phyloP scores from a whole-genome alignment of 805 yeast genomes.

The Candida golubevii region DNA sequence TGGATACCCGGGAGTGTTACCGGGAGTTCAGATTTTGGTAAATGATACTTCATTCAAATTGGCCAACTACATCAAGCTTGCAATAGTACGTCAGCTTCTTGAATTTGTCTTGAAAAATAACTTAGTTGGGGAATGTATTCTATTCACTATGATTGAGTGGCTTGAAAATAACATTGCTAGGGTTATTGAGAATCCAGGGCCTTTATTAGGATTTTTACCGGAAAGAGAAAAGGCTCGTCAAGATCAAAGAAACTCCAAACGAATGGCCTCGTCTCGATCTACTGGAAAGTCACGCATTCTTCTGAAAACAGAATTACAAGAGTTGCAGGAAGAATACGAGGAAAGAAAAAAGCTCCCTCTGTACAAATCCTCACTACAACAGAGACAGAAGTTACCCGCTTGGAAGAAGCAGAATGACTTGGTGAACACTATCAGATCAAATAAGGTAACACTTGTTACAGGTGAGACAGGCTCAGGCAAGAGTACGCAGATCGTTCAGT shows the following conservation, averaged over 20 bases:
- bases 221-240: not conserved
- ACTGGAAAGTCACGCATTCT: not conserved
- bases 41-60: conserved; percentile 44
- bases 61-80: conserved; percentile 65
- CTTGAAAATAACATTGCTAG: conserved; percentile 55
- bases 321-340: conserved; percentile 2
- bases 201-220: conserved; percentile 30
- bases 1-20: conserved; percentile 60
- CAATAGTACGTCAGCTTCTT: conserved; percentile 48
- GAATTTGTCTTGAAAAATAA: conserved; percentile 39
- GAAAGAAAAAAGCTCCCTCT: conserved; percentile 13
- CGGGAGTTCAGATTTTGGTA: conserved; percentile 58
- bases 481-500: conserved; percentile 92
- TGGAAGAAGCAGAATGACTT: conserved; percentile 64
- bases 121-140: conserved; percentile 64
- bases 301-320: conserved; percentile 1
- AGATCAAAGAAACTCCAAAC: not conserved
- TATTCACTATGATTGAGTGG: conserved; percentile 74
- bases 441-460: conserved; percentile 73
- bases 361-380: conserved; percentile 32
- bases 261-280: not conserved
- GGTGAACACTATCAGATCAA: conserved; percentile 48
- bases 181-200: conserved; percentile 73
- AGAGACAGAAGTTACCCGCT: conserved; percentile 71
- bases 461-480: conserved; percentile 99